Evolutionary conservation across 192 early-diverging fungal genomes (phyloP), one percentile per base, ranked within the genome.

Genomic region (Backusella psychrophila): DNA sequence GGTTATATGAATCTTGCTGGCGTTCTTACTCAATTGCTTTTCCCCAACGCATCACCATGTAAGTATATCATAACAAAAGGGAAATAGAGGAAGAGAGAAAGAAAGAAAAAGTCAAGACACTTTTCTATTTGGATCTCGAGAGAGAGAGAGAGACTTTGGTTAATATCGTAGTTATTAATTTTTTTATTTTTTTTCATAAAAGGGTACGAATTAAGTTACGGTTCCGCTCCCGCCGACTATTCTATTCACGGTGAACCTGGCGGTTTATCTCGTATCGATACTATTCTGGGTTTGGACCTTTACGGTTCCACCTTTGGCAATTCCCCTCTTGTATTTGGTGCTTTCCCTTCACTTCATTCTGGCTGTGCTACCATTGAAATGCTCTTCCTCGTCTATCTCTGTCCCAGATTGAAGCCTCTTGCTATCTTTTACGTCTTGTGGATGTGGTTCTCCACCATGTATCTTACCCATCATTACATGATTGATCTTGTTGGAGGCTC

Each of bases 371-470:
- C 87, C 23, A 82, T 90, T 21, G 80, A 90, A 46, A 85, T 86
- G 53, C 75, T 91, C 46, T 93, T 93, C 77, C 49, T 89, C 21
- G 75, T 84, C 59, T 83, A 79, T 44, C 66, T 85, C 35, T 79
- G 80, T 31, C 87, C 87, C 8, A 78, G 79, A 56, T 72, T 81
- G 23, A 77, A 81, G 38, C 82, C 83, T 14, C 75, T 87, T 19
- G 81, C 75, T 3, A 65, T 85, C 21, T 71, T 76, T 26, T 92
- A 93, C 79, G 87, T 90, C 9, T 75, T 88, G 35, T 91, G 91
- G 91, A 88, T 92, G 74, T 93, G 92, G 92, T 91, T 89, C 90
- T 85, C 90, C 2, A 92, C 91, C 74, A 91, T 92, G 87, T 93
- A 93, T 77, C 80, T 92, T 3, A 86, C 87, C 2, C 92, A 92